Evolutionary conservation across 2,329 filamentous ascomycete species (phyloP).

Genomic region (Xylariaceae sp.): DNA sequence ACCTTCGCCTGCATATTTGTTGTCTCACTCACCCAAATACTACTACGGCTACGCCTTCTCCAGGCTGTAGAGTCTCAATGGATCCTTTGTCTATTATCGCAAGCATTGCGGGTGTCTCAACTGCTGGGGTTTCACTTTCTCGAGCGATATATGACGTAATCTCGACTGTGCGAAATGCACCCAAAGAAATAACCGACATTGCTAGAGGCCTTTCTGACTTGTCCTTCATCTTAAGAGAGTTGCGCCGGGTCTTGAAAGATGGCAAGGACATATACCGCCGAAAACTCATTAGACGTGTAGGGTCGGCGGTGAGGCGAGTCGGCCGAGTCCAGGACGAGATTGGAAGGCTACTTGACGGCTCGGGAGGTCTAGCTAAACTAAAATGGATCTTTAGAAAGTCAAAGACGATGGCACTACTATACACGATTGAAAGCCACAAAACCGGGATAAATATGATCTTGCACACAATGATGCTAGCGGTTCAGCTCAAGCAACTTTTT

Average conservation of each 20-base stretch:
- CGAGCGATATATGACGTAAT: slow-evolving; percentile 6
- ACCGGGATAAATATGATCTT: slow-evolving; percentile 12
- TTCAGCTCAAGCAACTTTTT: slow-evolving; percentile 6
- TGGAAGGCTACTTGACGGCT: neutral
- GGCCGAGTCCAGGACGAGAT: slow-evolving; percentile 5
- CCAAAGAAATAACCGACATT: slow-evolving; percentile 4
- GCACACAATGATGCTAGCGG: slow-evolving; percentile 7
- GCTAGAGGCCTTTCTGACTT: slow-evolving; percentile 6
- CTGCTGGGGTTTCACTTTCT: slow-evolving; percentile 1
- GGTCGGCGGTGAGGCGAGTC: neutral
- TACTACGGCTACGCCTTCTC: no score
- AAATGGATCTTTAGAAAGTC: slow-evolving; percentile 14
- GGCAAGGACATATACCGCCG: slow-evolving; percentile 7
- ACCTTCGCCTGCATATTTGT: no score
- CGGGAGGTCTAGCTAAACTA: neutral
- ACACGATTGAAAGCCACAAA: slow-evolving; percentile 17
- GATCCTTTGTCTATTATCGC: slow-evolving; percentile 15
- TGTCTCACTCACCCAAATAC: no score
- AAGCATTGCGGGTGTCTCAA: slow-evolving; percentile 8
- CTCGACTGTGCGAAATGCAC: slow-evolving; percentile 4
- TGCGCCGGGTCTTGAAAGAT: slow-evolving; percentile 2
- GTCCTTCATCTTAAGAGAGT: slow-evolving; percentile 4
- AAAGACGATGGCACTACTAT: neutral
- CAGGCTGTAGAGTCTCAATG: no score
- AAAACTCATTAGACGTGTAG: slow-evolving; percentile 8